phyloP scores from a whole-genome alignment of 2,329 filamentous ascomycete species.

The Leptoxyphium fumago region DNA sequence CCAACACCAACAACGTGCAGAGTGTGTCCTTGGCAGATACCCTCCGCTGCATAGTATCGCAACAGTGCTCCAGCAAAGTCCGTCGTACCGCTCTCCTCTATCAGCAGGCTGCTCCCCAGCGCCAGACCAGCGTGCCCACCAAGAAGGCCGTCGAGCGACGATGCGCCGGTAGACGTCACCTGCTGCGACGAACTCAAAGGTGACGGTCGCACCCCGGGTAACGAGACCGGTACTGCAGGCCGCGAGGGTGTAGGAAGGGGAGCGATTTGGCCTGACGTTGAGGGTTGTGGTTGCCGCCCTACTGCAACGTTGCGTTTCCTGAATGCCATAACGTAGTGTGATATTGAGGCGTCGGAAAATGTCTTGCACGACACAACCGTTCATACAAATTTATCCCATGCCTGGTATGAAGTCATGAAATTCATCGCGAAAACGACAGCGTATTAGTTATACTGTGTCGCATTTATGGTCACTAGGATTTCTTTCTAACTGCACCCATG shows the following conservation, averaged over 20 bases:
- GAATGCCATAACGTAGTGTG: conserved; percentile 8
- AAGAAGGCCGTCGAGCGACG: conserved; percentile 69
- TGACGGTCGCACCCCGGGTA: conserved; percentile 59
- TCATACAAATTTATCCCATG: too few relatives aligned
- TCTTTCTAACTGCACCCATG: too few relatives aligned
- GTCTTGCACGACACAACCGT: too few relatives aligned
- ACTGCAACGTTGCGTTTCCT: conserved; percentile 13
- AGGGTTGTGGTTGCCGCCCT: conserved; percentile 2
- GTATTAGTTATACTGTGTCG: too few relatives aligned
- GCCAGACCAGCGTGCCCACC: conserved; percentile 76
- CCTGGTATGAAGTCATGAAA: too few relatives aligned
- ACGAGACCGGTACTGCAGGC: conserved; percentile 1
- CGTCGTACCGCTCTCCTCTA: conserved; percentile 84
- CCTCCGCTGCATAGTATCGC: conserved; percentile 84
- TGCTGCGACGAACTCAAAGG: conserved; percentile 65
- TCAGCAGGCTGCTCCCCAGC: conserved; percentile 62
- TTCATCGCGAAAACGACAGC: too few relatives aligned
- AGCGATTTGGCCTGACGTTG: conserved; percentile 38
- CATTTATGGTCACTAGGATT: too few relatives aligned
- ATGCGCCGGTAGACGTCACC: conserved; percentile 82
- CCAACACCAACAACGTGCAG: conserved; percentile 73
- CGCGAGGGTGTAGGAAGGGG: conserved; percentile 23
- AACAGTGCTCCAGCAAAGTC: conserved; percentile 79
- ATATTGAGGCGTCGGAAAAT: too few relatives aligned
- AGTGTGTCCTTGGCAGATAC: conserved; percentile 76